Evolutionary conservation across 345 rosid species (phyloP).

Genomic region (Limnanthes douglasii): DNA sequence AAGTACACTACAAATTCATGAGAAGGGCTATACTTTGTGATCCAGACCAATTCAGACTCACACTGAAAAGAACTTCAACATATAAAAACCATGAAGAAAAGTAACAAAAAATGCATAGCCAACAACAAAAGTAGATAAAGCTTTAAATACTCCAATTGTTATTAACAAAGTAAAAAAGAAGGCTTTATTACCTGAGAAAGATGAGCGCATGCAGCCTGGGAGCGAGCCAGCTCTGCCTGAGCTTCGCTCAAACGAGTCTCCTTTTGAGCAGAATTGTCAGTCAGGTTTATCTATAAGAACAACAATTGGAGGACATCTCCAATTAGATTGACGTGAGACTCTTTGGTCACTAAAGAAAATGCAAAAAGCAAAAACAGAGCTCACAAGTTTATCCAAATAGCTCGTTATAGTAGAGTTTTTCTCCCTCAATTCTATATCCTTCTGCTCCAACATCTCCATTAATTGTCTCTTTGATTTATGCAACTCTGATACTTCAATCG

Average conservation of each 20-base stretch:
- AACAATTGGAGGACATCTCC: constrained; percentile 1
- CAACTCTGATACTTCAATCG: constrained; percentile 48
- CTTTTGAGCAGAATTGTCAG: constrained; percentile 42
- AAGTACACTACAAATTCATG: no score
- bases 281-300: constrained; percentile 48
- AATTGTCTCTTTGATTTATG: constrained; percentile 83
- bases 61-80: no score
- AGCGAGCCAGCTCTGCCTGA: constrained; percentile 52
- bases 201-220: constrained; percentile 48
- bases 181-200: constrained; percentile 42
- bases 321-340: background rate
- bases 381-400: constrained; percentile 79
- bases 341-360: background rate
- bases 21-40: no score
- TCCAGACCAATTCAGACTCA: no score
- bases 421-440: constrained; percentile 65
- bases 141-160: background rate
- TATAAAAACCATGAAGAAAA: no score
- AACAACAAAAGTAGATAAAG: background rate
- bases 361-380: constrained; percentile 4
- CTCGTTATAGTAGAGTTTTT: constrained; percentile 51
- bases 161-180: background rate
- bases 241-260: constrained; percentile 54
- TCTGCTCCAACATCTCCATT: constrained; percentile 69
- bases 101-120: background rate